Evolutionary conservation across 2,329 filamentous ascomycete genomes (phyloP).

Genomic region (Ophiosphaerella narmari): DNA sequence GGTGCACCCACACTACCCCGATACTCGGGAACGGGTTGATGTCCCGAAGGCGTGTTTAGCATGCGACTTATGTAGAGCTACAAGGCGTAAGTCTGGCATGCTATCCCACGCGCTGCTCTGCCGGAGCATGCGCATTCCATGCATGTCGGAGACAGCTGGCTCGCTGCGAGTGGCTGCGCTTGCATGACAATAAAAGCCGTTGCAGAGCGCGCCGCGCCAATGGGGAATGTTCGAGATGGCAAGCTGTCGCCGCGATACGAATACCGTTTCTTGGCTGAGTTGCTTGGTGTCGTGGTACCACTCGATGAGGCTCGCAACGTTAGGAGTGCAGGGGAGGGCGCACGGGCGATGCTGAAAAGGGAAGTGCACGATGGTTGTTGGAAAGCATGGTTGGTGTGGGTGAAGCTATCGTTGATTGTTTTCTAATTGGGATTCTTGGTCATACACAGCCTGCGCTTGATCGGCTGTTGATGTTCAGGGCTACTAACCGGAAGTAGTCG

Average conservation of each 20-base stretch:
- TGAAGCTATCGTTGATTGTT: background rate
- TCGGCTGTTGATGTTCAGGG: too few species aligned
- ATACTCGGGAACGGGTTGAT: too few species aligned
- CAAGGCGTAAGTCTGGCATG: background rate
- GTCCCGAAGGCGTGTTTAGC: background rate
- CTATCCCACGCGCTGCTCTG: background rate
- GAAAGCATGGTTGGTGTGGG: background rate
- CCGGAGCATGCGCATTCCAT: conserved; percentile 2
- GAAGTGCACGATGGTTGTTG: conserved; percentile 22
- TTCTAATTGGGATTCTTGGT: background rate
- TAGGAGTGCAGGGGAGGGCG: background rate
- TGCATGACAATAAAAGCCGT: conserved; percentile 4
- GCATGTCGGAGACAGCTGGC: conserved; percentile 5
- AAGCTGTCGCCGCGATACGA: too few species aligned
- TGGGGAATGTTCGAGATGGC: conserved; percentile 3
- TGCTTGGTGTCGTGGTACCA: conserved; percentile 30
- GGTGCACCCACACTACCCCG: too few species aligned
- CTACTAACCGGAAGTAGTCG: too few species aligned
- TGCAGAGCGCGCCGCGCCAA: background rate
- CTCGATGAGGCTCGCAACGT: conserved; percentile 5
- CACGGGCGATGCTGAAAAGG: conserved; percentile 8
- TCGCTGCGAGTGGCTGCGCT: conserved; percentile 2
- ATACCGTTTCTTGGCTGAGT: background rate
- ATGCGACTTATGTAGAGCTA: background rate
- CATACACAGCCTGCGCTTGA: background rate